These are phyloP conservation scores for Phytophthora vignae DNA, from an alignment of 352 stramenopile species.

Conservation along the genomic window DNA sequence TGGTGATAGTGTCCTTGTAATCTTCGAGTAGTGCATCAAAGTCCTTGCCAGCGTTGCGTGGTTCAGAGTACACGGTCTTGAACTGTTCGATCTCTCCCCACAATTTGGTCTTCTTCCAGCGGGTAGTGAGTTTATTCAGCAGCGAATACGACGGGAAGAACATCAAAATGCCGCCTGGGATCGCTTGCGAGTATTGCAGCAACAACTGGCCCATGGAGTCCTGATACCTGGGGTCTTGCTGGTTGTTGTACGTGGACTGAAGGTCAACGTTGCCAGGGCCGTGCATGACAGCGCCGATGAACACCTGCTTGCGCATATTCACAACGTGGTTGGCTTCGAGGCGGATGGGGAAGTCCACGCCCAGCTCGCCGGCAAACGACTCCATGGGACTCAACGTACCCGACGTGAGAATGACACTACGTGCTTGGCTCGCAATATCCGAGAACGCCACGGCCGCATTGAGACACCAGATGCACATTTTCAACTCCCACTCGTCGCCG, in stretches of 20 bases:
- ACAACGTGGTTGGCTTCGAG: slow-evolving; percentile 90
- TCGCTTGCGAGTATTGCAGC: slow-evolving; percentile 66
- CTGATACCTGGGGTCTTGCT: slow-evolving; percentile 83
- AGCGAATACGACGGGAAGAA: slow-evolving; percentile 90
- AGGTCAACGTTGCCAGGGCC: slow-evolving; percentile 74
- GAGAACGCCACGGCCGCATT: slow-evolving; percentile 87
- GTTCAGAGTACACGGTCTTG: slow-evolving; percentile 77
- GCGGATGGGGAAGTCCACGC: slow-evolving; percentile 81
- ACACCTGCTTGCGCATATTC: slow-evolving; percentile 89
- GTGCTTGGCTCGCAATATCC: slow-evolving; percentile 69
- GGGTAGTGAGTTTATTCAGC: slow-evolving; percentile 70
- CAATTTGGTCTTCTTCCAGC: slow-evolving; percentile 78
- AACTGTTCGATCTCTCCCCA: slow-evolving; percentile 64
- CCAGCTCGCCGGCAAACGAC: slow-evolving; percentile 86
- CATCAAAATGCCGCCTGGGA: slow-evolving; percentile 86
- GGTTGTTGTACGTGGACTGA: slow-evolving; percentile 82
- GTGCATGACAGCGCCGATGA: slow-evolving; percentile 77
- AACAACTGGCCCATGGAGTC: slow-evolving; percentile 84
- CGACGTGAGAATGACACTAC: slow-evolving; percentile 85
- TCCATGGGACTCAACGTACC: slow-evolving; percentile 90
- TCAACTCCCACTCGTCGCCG: slow-evolving; percentile 61
- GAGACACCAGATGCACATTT: slow-evolving; percentile 89
- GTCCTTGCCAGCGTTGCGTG: slow-evolving; percentile 78
- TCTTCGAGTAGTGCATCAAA: slow-evolving; percentile 83
- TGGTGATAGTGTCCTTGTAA: slow-evolving; percentile 60